Evolutionary conservation across 306 rosid species (phyloP).

Genomic region (Gillenia trifoliata): DNA sequence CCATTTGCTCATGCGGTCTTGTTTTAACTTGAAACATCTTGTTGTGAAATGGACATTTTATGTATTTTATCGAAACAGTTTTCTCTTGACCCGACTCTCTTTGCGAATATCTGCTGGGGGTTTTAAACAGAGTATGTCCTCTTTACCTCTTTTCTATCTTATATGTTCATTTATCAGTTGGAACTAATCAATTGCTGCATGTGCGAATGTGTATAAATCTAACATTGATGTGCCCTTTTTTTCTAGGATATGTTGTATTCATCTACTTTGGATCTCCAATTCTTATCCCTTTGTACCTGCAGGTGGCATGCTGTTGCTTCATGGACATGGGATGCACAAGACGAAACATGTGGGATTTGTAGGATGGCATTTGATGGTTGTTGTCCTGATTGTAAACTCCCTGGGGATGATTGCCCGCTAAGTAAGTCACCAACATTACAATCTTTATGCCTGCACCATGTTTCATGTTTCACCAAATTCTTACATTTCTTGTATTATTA

Average conservation of each 20-base stretch:
- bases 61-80: slow-evolving; percentile 15
- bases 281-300: slow-evolving; percentile 17
- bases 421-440: slow-evolving; percentile 43
- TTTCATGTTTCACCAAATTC: neutral
- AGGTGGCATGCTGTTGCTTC: slow-evolving; percentile 92
- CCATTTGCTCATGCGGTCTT: neutral
- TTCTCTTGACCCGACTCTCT: slow-evolving; percentile 43
- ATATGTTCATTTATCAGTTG: neutral
- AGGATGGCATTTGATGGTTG: slow-evolving; percentile 97
- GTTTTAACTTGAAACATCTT: slow-evolving; percentile 3
- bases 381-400: slow-evolving; percentile 89
- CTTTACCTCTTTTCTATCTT: slow-evolving; percentile 12
- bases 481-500: neutral
- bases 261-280: neutral
- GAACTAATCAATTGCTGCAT: neutral
- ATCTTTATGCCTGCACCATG: neutral
- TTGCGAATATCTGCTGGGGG: slow-evolving; percentile 17
- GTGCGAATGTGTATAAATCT: neutral
- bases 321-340: slow-evolving; percentile 97
- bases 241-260: neutral
- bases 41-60: neutral
- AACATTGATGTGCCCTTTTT: neutral
- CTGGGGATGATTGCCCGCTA: slow-evolving; percentile 86
- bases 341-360: slow-evolving; percentile 90
- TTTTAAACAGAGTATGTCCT: slow-evolving; percentile 49